Evolutionary conservation across 164 flowering plant genomes (phyloP).

Genomic region (Macadamia tetraphylla): DNA sequence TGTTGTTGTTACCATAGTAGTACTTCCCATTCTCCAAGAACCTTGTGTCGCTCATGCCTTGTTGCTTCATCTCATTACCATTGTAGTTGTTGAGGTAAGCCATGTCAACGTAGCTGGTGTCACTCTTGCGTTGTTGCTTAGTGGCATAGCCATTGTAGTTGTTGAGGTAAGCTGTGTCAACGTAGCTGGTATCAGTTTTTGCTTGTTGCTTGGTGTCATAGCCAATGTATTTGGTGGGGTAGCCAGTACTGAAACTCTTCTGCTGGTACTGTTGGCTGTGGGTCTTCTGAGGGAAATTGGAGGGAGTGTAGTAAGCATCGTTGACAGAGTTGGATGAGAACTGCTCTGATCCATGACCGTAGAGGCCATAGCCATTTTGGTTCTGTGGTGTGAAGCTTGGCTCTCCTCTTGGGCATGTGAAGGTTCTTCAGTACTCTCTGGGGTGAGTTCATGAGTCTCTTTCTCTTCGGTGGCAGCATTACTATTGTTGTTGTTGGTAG

Average conservation of each 20-base stretch:
- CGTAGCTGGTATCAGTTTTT: too few species aligned
- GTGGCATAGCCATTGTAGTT: constrained; percentile 11
- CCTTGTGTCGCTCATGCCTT: constrained; percentile 34
- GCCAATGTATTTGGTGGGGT: too few species aligned
- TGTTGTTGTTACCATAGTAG: constrained; percentile 15
- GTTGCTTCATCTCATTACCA: too few species aligned
- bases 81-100: too few species aligned
- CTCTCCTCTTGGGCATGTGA: constrained; percentile 10
- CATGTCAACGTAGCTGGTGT: not conserved
- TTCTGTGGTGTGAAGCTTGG: constrained; percentile 11
- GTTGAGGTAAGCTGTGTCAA: not conserved
- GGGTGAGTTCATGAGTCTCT: not conserved
- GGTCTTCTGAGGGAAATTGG: too few species aligned
- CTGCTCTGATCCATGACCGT: constrained; percentile 17
- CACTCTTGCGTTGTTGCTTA: constrained; percentile 4
- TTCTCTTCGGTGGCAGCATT: not conserved
- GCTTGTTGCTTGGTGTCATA: too few species aligned
- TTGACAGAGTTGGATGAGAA: constrained; percentile 10
- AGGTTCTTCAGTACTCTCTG: constrained; percentile 1
- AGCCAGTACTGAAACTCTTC: too few species aligned
- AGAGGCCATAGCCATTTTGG: constrained; percentile 29
- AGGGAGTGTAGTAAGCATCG: not conserved
- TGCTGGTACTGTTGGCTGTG: constrained; percentile 1
- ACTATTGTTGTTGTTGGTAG: not conserved
- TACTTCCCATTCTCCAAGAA: constrained; percentile 39